Conservation (phyloP, 768 basidiomycete species). For the Pulveroboletus sp. region DNA sequence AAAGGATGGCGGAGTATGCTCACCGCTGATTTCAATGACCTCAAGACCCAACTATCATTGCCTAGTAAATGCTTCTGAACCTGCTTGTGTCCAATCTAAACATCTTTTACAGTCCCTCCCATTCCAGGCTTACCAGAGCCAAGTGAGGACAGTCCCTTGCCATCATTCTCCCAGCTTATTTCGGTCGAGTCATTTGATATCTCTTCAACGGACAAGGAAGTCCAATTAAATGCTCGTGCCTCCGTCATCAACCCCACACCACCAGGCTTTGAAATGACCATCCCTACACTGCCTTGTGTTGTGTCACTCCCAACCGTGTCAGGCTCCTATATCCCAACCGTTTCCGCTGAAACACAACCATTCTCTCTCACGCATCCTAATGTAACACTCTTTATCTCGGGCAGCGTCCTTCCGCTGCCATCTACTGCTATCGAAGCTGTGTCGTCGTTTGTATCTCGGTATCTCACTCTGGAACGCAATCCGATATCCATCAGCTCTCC, state of each 20-base stretch:
- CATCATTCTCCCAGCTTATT: conserved; percentile 56
- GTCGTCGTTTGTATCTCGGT: conserved; percentile 62
- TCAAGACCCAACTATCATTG: conserved; percentile 46
- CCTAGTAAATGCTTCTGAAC: conserved; percentile 44
- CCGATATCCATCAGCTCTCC: conserved; percentile 58
- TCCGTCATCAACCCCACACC: conserved; percentile 60
- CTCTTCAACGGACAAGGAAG: conserved; percentile 31
- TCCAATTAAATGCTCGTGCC: conserved; percentile 51
- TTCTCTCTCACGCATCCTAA: conserved; percentile 68
- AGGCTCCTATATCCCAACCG: conserved; percentile 42
- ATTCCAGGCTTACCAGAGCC: conserved; percentile 67
- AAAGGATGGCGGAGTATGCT: conserved; percentile 46
- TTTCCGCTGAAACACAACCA: conserved; percentile 51
- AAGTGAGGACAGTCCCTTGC: conserved; percentile 48
- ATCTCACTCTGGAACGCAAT: conserved; percentile 56
- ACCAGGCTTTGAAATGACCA: conserved; percentile 43
- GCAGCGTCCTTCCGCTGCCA: conserved; percentile 54
- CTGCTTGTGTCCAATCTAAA: conserved; percentile 1
- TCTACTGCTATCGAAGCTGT: conserved; percentile 40
- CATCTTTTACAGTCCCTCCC: conserved; percentile 49
- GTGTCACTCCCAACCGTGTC: conserved; percentile 45
- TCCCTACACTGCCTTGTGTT: conserved; percentile 61
- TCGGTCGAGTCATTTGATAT: conserved; percentile 58
- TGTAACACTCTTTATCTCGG: conserved; percentile 55
- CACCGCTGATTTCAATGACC: conserved; percentile 39